Evolutionary conservation across 108 stramenopile species (phyloP), one percentile per base, ranked within the genome.

Genomic region (Nitzschia sp.): DNA sequence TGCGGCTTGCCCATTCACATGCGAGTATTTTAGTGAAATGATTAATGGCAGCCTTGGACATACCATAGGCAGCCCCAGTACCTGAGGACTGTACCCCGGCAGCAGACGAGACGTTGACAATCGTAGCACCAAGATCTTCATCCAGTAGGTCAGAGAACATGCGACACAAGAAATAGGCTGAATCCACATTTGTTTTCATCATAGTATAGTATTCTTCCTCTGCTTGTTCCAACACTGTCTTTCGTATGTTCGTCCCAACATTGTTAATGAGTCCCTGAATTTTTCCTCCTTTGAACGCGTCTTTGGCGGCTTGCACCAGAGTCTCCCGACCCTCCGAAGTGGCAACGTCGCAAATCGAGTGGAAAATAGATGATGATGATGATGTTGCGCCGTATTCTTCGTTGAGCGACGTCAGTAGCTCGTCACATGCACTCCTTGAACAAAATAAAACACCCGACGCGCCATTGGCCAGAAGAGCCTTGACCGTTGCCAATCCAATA

Each of bases 201-300:
- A 97, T 81, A 5, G 41, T 36, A 26, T 81, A 47, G 57, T 84
- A 91, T 68, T 97, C 92, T 16, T 94, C 93, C 3, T 68, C 65
- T 13, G 90, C 85, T 69, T 93, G 90, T 25, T 95, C 93, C 30
- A 77, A 41, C 19, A 93, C 68, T 4, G 66, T 25, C 66, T 91
- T 92, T 17, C 94, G 84, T 35, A 91, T 69, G 61, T 89, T 95
- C n/a, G 58, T 75, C 21, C 96, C 96, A 2, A 97, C 94, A 68
- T 97, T 97, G 80, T 95, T 95, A 45, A 97, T 87, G n/a, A 97
- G 78, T 44, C 91, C 88, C 69, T 95, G 82, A 8, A 97, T 68
- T 29, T 65, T 72, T 3, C 23, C 30, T 0, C 45, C 45, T 53
- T 55, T 62, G 57, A 76, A 76, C 16, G 27, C 28, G 4, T 44